A percentile compares a stretch with the other conserved stretches of the same genome.
phyloP scores from a whole-genome alignment of 2,329 filamentous ascomycete species.

The Penicillium corylophilum region DNA sequence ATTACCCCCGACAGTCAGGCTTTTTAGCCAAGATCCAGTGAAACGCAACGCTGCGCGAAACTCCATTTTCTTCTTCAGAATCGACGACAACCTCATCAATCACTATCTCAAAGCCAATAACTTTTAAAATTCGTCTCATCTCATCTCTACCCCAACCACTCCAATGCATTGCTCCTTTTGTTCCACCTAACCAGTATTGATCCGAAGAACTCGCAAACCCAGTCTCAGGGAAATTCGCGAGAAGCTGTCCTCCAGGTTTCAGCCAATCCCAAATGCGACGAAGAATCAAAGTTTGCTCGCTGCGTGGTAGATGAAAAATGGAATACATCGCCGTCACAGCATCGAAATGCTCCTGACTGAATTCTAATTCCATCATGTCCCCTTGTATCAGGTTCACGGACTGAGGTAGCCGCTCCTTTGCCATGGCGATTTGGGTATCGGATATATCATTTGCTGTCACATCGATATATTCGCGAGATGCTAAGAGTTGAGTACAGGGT shows the following conservation, averaged over 20 bases:
- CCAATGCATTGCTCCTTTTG: constrained; percentile 39
- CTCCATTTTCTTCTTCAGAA: constrained; percentile 18
- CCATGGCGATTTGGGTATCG: constrained; percentile 38
- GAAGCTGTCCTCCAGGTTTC: constrained; percentile 51
- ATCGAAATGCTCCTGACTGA: constrained; percentile 42
- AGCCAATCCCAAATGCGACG: constrained; percentile 50
- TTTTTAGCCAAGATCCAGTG: constrained; percentile 18
- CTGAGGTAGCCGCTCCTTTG: constrained; percentile 22
- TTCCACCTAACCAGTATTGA: constrained; percentile 35
- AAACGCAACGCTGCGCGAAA: constrained; percentile 12
- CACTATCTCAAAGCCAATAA: constrained; percentile 21
- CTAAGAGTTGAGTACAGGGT: constrained; percentile 28
- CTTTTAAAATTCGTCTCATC: constrained; percentile 28
- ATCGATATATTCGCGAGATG: constrained; percentile 16
- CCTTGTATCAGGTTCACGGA: constrained; percentile 33
- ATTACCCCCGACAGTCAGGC: too few species aligned
- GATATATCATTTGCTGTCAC: constrained; percentile 49
- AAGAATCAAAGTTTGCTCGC: constrained; percentile 52
- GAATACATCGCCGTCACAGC: constrained; percentile 56
- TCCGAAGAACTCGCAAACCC: constrained; percentile 18
- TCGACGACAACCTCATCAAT: constrained; percentile 26
- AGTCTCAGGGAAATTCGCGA: constrained; percentile 48
- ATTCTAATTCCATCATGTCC: constrained; percentile 45
- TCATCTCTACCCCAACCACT: constrained; percentile 40
- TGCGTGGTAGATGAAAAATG: constrained; percentile 55